A percentile compares a stretch with the other conserved stretches of the same genome.
phyloP scores from a whole-genome alignment of 1,284 basidiomycete species.

The Schizopora paradoxa region DNA sequence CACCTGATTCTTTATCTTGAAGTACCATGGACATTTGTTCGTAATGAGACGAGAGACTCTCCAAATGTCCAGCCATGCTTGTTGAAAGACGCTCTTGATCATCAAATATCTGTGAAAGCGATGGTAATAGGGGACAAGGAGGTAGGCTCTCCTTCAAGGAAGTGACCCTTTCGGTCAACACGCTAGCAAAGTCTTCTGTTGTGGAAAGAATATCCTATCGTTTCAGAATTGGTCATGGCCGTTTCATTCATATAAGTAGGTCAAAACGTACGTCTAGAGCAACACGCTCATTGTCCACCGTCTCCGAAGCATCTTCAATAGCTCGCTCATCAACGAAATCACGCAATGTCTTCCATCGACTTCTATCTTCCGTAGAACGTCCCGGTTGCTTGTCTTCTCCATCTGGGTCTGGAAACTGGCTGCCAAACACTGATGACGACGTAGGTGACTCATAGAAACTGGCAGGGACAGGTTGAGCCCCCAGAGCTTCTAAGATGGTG shows the following conservation, averaged over 20 bases:
- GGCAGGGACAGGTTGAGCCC: constrained; percentile 64
- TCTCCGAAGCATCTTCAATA: constrained; percentile 68
- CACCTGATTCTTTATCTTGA: constrained; percentile 59
- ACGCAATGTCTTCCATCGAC: constrained; percentile 70
- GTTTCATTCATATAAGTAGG: not conserved
- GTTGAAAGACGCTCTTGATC: constrained; percentile 52
- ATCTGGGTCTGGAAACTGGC: constrained; percentile 55
- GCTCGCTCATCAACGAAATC: constrained; percentile 78
- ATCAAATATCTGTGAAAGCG: constrained; percentile 44
- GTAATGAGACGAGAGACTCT: constrained; percentile 65
- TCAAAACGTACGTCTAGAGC: constrained; percentile 53
- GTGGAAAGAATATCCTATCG: constrained; percentile 51
- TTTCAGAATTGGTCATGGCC: not conserved
- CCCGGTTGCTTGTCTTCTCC: constrained; percentile 19
- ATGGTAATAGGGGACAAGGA: constrained; percentile 31
- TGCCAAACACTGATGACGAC: constrained; percentile 70
- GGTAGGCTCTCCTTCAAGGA: constrained; percentile 52
- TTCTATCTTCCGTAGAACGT: constrained; percentile 37
- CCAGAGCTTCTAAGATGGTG: constrained; percentile 61
- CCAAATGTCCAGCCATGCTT: constrained; percentile 67
- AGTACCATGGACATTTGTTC: constrained; percentile 66
- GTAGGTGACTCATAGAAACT: constrained; percentile 63
- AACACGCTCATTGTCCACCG: constrained; percentile 61
- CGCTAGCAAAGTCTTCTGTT: constrained; percentile 63
- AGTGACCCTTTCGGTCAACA: constrained; percentile 46